Base-by-base conservation (phyloP, 225 moss, liverwort and hornwort species). In the Bryum argenteum region DNA sequence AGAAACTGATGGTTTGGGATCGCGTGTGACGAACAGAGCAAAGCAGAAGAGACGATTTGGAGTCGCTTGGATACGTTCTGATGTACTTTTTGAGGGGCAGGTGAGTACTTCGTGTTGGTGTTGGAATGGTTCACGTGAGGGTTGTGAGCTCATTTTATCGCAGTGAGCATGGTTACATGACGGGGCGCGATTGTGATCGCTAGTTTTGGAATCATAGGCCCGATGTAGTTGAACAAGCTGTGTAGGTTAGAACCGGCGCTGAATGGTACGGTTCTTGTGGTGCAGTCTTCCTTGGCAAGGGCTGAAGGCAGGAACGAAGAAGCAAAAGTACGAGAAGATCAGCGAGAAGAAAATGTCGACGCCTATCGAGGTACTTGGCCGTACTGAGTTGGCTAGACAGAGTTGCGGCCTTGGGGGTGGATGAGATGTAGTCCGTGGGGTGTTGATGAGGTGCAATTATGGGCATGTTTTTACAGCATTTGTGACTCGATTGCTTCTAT, bases 251-350 rank as follows among this genome's bases (percentile, higher is more conserved):
- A 63, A 68, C 68, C 23, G 42, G 1, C 66, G 37, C 15, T 51
- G 41, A 54, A 11, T 9, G 58, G 17, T 71, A 73, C 52, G 67
- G 63, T 61, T 23, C 58, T 56, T 79, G 77, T 73, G 70, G 12
- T 47, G 15, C 74, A 96, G 96, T 79, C 93, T 96, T 53, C 96
- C 96, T 33, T 96, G 96, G 96, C 96, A 96, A 89, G 96, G 93
- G 75, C 77, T 96, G 18, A 90, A 91, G 76, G 91, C 91, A 54
- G 93, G 91, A 76, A 96, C 93, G 8, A 90, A 91, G 84, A 93
- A 96, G 82, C 96, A 89, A 65, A 96, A 96, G 84, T 96, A 93
- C 58, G 93, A 96, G 65, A 91, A 86, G 72, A 91, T 96, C 76
- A 93, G 90, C 54, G 96, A 96, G 78, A 90, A 81, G 87, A 96